phyloP scores from a whole-genome alignment of 2,329 filamentous ascomycete genomes.

The Aspergillus nomiae region DNA sequence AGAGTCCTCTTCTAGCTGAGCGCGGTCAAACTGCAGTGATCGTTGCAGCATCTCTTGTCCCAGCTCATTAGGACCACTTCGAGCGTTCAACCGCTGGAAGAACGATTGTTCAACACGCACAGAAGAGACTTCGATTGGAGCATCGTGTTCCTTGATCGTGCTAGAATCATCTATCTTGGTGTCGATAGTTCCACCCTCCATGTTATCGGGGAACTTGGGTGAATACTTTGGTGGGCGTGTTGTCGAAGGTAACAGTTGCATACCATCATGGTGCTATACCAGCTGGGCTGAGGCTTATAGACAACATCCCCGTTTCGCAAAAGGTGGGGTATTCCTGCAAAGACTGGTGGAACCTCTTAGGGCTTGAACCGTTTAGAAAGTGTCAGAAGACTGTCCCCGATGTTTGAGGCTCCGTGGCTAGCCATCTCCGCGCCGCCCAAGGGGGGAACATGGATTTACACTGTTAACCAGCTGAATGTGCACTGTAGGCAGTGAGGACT shows the following conservation, averaged over 20 bases:
- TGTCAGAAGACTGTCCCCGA: neutral
- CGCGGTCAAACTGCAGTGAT: neutral
- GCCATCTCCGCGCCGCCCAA: neutral
- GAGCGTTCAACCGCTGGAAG: neutral
- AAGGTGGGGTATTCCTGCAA: neutral
- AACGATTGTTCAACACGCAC: neutral
- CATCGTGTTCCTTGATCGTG: neutral
- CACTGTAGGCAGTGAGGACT: neutral
- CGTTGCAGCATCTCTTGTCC: neutral
- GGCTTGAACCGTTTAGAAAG: neutral
- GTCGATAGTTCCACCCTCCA: neutral
- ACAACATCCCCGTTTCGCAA: neutral
- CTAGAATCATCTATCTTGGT: neutral
- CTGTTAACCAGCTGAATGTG: neutral
- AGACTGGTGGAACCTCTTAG: neutral
- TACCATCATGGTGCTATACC: neutral
- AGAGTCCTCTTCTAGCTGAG: neutral
- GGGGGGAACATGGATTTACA: neutral
- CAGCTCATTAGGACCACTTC: neutral
- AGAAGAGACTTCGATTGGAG: neutral
- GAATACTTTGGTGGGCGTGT: neutral
- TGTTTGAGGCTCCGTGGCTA: neutral
- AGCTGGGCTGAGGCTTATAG: neutral
- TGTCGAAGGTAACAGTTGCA: neutral
- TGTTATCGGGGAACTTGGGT: neutral